Evolutionary conservation across 2,329 filamentous ascomycete species (phyloP), one percentile per base, ranked within the genome.

Genomic region (Graphilbum ipis-grandicollis): DNA sequence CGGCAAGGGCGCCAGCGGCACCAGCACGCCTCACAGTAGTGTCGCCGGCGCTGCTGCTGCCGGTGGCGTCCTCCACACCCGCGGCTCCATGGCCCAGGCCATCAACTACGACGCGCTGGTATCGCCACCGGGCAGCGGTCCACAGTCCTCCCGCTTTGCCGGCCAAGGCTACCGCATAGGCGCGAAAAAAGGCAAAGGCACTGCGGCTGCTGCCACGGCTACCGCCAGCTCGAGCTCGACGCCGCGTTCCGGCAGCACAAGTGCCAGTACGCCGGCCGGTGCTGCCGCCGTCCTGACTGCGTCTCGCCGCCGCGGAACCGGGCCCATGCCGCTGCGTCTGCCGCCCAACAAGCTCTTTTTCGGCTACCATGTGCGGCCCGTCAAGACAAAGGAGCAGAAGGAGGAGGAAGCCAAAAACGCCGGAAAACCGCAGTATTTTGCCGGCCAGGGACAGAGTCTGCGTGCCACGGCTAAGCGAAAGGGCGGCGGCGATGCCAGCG

Each of bases 61-160:
- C 2, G 80, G 84, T 21, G 83, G 86, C 5, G 59, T 79, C 14
- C 56, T 94, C 19, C 85, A 92, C 55, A 74, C 66, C 43, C 82
- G 93, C 48, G 90, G 90, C 10, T 86, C 78, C 42, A 98, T 98
- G 90, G 86, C 90, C 1, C 84, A 93, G 50, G 74, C 84, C n/a
- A 96, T 98, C 63, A 94, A 94, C 63, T 98, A 96, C 57, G 71
- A 75, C 36, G 72, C 85, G 23, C 93, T 98, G 46, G 83, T 85
- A 1, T 86, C 90, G 14, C 26, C 26, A 5, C 26, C 26, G 14
- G 26, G 26, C 9, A 13, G 10, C 1, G 75, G 75, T 4, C 70
- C 82, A 7, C 71, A 66, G 2, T 67, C 78, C 0, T 86, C 83
- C 1, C 79, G 90, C 53, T 96, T 96, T 55, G 56, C 79, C 1